A percentile compares a stretch with the other conserved stretches of the same genome.
These are phyloP conservation scores for Galerina sulciceps DNA, from an alignment of 768 basidiomycete genomes.

Conservation along the genomic window DNA sequence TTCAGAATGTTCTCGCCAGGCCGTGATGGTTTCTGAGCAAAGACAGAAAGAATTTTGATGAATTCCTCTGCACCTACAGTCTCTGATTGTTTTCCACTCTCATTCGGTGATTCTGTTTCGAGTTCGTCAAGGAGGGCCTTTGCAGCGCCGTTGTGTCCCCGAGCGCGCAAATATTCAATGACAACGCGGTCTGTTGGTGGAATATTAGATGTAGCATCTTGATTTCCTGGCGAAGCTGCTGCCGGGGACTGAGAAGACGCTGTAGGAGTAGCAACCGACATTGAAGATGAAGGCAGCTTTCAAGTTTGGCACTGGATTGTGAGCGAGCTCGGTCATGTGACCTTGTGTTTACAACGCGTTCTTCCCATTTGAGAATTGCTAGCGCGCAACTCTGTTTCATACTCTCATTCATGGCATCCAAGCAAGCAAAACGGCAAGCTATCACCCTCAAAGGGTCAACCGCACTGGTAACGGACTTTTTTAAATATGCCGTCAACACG, in stretches of 20 bases:
- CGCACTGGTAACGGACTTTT: conserved; percentile 94
- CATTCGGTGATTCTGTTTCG: conserved; percentile 46
- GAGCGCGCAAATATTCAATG: conserved; percentile 51
- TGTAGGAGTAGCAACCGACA: conserved; percentile 57
- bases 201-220: conserved; percentile 37
- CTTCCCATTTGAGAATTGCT: conserved; percentile 17
- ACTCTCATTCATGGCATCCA: conserved; percentile 39
- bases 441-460: conserved; percentile 97
- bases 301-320: too few relatives aligned
- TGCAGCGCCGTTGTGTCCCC: conserved; percentile 52
- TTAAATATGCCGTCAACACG: conserved; percentile 99
- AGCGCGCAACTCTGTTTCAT: conserved; percentile 5
- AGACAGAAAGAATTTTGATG: conserved; percentile 63
- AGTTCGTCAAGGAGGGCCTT: conserved; percentile 50
- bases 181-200: conserved; percentile 47
- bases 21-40: conserved; percentile 67
- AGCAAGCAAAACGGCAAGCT: conserved; percentile 65
- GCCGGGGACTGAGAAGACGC: conserved; percentile 53
- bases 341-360: conserved; percentile 26
- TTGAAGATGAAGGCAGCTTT: conserved; percentile 24
- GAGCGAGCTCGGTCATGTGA: conserved; percentile 29
- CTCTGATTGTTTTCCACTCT: conserved; percentile 45
- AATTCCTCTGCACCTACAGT: conserved; percentile 53
- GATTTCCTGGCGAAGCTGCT: conserved; percentile 50
- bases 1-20: conserved; percentile 75